These are phyloP conservation scores for Diplodia corticola DNA, from an alignment of 2,329 filamentous ascomycete genomes.

Conservation along the genomic window DNA sequence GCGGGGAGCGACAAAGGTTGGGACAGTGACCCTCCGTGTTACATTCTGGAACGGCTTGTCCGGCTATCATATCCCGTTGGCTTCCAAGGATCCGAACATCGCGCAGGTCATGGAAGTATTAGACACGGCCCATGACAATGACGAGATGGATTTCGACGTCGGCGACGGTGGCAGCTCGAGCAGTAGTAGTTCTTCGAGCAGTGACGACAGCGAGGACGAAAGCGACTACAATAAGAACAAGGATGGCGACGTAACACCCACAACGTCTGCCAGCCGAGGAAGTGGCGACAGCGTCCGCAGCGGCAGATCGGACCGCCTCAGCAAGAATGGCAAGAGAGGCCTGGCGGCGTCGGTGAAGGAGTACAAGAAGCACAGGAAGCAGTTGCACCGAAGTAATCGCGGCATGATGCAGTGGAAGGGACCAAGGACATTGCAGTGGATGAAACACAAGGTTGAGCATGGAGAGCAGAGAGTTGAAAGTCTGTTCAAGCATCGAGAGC, in stretches of 20 bases:
- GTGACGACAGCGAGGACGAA: constrained; percentile 3
- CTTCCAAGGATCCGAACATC: constrained; percentile 56
- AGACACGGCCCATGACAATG: constrained; percentile 61
- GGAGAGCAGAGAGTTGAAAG: constrained; percentile 48
- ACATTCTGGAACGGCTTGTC: constrained; percentile 64
- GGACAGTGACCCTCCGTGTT: constrained; percentile 58
- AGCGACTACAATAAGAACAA: constrained; percentile 28
- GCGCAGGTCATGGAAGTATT: constrained; percentile 64
- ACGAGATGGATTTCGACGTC: constrained; percentile 41
- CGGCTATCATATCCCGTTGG: constrained; percentile 58
- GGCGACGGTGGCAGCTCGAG: constrained; percentile 15
- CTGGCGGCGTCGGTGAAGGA: constrained; percentile 57
- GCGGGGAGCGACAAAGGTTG: constrained; percentile 52
- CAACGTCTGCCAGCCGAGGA: constrained; percentile 31
- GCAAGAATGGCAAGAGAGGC: constrained; percentile 46
- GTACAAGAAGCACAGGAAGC: constrained; percentile 60
- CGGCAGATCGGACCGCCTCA: constrained; percentile 13
- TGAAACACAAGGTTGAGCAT: constrained; percentile 59
- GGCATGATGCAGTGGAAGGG: constrained; percentile 74
- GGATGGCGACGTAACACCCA: constrained; percentile 25
- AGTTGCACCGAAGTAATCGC: constrained; percentile 64
- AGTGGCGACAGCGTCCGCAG: constrained; percentile 27
- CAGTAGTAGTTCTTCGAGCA: constrained; percentile 21
- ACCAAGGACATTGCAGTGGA: constrained; percentile 56
- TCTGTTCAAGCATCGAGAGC: constrained; percentile 60